phyloP scores from a whole-genome alignment of 345 rosid genomes.

The Diplotaxis tenuifolia region DNA sequence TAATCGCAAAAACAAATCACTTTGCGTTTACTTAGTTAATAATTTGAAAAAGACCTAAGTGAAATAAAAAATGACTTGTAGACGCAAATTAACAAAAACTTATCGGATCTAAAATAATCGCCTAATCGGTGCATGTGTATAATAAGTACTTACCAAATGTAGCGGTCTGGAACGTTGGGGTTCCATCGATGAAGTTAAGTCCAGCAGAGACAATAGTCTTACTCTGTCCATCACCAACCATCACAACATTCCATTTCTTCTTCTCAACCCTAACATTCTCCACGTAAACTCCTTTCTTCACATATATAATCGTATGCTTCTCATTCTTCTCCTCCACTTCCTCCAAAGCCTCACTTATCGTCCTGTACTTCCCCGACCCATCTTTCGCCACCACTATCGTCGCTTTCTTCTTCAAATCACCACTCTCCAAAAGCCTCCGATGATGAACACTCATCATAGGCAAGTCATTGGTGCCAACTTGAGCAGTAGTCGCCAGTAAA shows the following conservation, averaged over 20 bases:
- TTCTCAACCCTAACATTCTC: conserved; percentile 77
- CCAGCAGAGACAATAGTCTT: conserved; percentile 55
- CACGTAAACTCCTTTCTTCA: conserved; percentile 62
- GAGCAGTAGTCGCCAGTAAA: neutral
- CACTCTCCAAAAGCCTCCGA: conserved; percentile 41
- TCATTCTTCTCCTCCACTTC: conserved; percentile 55
- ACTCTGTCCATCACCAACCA: conserved; percentile 76
- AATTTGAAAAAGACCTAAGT: too few species aligned
- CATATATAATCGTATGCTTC: conserved; percentile 56
- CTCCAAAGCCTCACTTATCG: conserved; percentile 54
- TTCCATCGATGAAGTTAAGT: conserved; percentile 67
- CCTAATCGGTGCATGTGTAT: too few species aligned
- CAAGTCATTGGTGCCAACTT: neutral
- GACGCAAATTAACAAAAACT: too few species aligned
- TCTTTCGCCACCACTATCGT: conserved; percentile 64
- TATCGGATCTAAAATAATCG: too few species aligned
- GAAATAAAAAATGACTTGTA: too few species aligned
- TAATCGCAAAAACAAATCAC: too few species aligned
- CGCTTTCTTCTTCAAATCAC: conserved; percentile 51
- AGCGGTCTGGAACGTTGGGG: conserved; percentile 69
- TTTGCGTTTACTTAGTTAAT: too few species aligned
- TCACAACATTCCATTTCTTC: conserved; percentile 60
- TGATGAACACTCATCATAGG: conserved; percentile 12
- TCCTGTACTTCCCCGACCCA: conserved; percentile 64
- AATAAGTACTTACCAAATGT: conserved; percentile 45